phyloP scores from a whole-genome alignment of 2,329 filamentous ascomycete species.

The Trichoderma sp. region DNA sequence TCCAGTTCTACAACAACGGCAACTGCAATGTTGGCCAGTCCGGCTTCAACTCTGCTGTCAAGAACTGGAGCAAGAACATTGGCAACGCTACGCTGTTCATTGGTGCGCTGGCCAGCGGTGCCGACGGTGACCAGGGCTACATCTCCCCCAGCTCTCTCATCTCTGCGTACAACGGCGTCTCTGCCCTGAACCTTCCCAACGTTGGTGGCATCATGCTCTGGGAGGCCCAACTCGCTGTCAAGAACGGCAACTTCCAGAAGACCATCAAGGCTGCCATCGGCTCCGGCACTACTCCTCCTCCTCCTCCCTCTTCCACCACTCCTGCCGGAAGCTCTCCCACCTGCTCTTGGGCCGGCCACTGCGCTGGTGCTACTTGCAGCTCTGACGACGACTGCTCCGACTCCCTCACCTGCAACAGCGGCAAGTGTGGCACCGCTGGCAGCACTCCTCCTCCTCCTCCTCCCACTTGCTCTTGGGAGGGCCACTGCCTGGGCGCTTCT shows the following conservation, averaged over 20 bases:
- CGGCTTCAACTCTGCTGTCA: constrained; percentile 62
- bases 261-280: constrained; percentile 20
- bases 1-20: constrained; percentile 69
- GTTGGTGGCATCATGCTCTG: constrained; percentile 69
- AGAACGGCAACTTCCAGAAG: constrained; percentile 48
- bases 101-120: constrained; percentile 57
- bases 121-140: constrained; percentile 56
- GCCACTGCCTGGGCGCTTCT: constrained; percentile 17
- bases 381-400: constrained; percentile 28
- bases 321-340: not conserved
- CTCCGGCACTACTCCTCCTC: not conserved
- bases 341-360: constrained; percentile 30
- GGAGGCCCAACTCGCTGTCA: constrained; percentile 61
- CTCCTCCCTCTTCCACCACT: not conserved
- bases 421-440: constrained; percentile 4
- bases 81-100: constrained; percentile 59
- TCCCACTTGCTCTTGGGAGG: constrained; percentile 13
- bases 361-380: constrained; percentile 22
- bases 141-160: constrained; percentile 46
- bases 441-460: constrained; percentile 9
- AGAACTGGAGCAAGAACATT: constrained; percentile 64
- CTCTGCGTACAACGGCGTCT: constrained; percentile 48
- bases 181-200: constrained; percentile 54
- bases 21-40: constrained; percentile 56
- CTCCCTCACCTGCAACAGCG: constrained; percentile 27